Evolutionary conservation across 1,284 basidiomycete genomes (phyloP), one percentile per base, ranked within the genome.

Genomic region (Somion occarium): DNA sequence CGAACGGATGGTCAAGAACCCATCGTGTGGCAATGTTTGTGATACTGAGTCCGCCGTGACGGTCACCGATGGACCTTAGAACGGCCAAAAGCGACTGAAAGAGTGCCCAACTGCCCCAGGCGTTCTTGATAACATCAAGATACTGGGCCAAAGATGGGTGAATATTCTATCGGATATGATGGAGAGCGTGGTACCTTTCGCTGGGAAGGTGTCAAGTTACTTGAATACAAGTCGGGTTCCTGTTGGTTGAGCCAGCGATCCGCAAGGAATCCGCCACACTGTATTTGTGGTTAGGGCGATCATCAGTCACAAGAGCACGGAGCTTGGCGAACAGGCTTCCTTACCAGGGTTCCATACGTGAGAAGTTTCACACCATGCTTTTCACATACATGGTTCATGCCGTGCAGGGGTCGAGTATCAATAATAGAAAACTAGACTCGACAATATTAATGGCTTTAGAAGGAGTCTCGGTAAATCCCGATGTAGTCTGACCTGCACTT

Each of bases 211-310:
- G 87, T 91, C 68, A 71, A 61, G 42, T 64, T 68, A 23, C 77
- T 77, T 15, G 78, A 73, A 58, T 91, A 91, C 3, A 77, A 70
- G 68, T 90, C 86, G 3, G 88, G 88, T 59, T 88, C 82, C 5
- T 79, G 73, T 54, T 75, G 64, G 49, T 75, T 72, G 11, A 91
- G 72, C 86, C 88, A 92, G 55, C 76, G 76, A 64, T 91, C 88
- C 0, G 88, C 72, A 43, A 92, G 72, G 64, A 92, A 91, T 3
- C 88, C 89, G 5, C 88, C 88, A 57, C 89, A 91, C 88, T 91
- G 57, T 37, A 12, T 15, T 23, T 18, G 39, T 22, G 38, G 56
- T 48, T 58, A 20, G 44, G n/a, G n/a, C 25, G 15, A 23, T 18
- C 24, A 34, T 20, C 20, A 24, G 34, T 46, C 27, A 52, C 23